These are phyloP conservation scores for Groenewaldozyma auringiensis DNA, from an alignment of 1,139 yeast species.

Conservation along the genomic window DNA sequence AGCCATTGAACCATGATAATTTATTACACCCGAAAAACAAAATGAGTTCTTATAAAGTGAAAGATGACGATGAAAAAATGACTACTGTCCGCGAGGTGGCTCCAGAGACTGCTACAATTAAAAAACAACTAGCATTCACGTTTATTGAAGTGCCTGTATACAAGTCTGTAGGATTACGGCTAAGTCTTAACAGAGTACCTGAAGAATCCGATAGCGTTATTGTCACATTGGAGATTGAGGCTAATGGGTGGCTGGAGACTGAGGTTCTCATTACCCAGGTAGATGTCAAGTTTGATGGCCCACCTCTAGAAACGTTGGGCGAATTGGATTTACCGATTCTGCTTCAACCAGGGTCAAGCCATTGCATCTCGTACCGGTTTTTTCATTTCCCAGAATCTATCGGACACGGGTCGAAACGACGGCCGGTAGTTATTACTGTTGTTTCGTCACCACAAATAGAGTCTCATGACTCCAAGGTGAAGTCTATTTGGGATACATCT, in stretches of 20 bases:
- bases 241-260: slow-evolving; percentile 35
- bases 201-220: slow-evolving; percentile 46
- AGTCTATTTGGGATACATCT: slow-evolving; percentile 54
- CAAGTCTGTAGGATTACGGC: slow-evolving; percentile 46
- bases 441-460: slow-evolving; percentile 12
- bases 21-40: background rate
- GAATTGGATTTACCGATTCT: slow-evolving; percentile 26
- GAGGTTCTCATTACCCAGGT: slow-evolving; percentile 31
- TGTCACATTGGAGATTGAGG: slow-evolving; percentile 50
- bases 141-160: slow-evolving; percentile 34
- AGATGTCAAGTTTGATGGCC: slow-evolving; percentile 34
- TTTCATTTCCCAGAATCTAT: slow-evolving; percentile 20
- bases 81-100: background rate
- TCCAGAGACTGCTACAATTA: background rate
- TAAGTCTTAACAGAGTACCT: slow-evolving; percentile 51
- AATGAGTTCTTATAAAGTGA: background rate
- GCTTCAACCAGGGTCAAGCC: slow-evolving; percentile 29
- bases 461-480: slow-evolving; percentile 29
- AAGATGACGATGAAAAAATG: background rate
- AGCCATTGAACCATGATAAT: slow-evolving; percentile 17
- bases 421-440: slow-evolving; percentile 22
- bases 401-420: slow-evolving; percentile 15
- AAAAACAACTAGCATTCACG: slow-evolving; percentile 10
- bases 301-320: background rate
- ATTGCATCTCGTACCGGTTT: slow-evolving; percentile 26